These are phyloP conservation scores for Asterophora lycoperdoides DNA, from an alignment of 768 basidiomycete genomes.

Conservation along the genomic window DNA sequence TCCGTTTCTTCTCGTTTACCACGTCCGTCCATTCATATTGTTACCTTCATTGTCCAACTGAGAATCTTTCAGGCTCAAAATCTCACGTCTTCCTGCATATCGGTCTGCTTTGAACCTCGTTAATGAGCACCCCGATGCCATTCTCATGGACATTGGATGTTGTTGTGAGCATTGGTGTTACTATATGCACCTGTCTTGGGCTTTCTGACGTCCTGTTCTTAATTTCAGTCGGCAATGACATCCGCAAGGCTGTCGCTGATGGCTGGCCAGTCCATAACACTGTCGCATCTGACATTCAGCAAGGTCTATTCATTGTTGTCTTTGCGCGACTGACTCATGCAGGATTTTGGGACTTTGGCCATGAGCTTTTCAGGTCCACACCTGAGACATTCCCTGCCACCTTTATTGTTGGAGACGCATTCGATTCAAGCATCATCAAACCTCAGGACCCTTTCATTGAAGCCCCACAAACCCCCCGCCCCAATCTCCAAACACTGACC, in stretches of 20 bases:
- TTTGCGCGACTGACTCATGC: neutral
- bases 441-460: constrained; percentile 18
- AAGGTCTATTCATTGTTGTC: constrained; percentile 15
- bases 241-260: constrained; percentile 27
- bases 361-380: constrained; percentile 45
- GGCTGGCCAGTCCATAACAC: constrained; percentile 28
- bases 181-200: neutral
- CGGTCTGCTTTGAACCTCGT: constrained; percentile 21
- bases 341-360: constrained; percentile 56
- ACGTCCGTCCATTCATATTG: constrained; percentile 13
- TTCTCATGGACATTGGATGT: constrained; percentile 33
- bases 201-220: neutral
- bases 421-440: constrained; percentile 36
- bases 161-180: constrained; percentile 21
- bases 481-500: constrained; percentile 27
- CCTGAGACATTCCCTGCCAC: constrained; percentile 41
- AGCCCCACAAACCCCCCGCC: constrained; percentile 18
- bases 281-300: constrained; percentile 28
- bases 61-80: constrained; percentile 18
- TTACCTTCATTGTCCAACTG: neutral
- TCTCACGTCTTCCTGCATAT: constrained; percentile 27
- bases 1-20: constrained; percentile 26
- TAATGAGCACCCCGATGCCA: constrained; percentile 16
- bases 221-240: constrained; percentile 31
- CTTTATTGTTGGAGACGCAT: constrained; percentile 47